Evolutionary conservation across 2,329 filamentous ascomycete genomes (phyloP).

Genomic region (Fusarium sublunatum): DNA sequence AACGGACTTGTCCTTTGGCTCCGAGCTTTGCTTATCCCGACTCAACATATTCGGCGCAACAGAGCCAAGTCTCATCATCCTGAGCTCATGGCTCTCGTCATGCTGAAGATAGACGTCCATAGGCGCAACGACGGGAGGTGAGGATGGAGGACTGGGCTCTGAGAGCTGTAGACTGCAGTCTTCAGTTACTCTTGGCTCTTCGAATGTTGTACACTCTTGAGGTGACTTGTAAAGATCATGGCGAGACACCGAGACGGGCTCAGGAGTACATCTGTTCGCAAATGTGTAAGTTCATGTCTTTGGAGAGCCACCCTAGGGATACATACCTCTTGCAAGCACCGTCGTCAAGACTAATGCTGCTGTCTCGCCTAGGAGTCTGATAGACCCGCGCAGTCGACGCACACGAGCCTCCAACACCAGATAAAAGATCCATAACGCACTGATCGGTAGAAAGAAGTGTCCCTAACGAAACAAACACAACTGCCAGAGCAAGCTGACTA

Average conservation of each 20-base stretch:
- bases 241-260: background rate
- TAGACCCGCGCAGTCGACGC: constrained; percentile 9
- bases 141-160: constrained; percentile 14
- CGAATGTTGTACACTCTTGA: constrained; percentile 1
- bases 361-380: constrained; percentile 21
- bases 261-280: background rate
- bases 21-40: background rate
- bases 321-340: constrained; percentile 15
- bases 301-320: background rate
- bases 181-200: background rate
- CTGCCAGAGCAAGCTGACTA: constrained; percentile 14
- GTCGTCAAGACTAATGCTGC: constrained; percentile 43
- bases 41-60: too few species aligned
- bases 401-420: constrained; percentile 36
- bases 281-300: constrained; percentile 10
- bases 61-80: constrained; percentile 11
- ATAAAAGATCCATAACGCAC: constrained; percentile 30
- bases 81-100: constrained; percentile 27
- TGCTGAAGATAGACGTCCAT: constrained; percentile 33
- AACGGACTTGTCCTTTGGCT: background rate
- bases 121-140: constrained; percentile 2
- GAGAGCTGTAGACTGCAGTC: constrained; percentile 18
- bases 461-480: background rate
- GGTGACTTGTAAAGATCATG: constrained; percentile 6
- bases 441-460: background rate